phyloP scores from a whole-genome alignment of 2,329 filamentous ascomycete species.

The Diaporthe sp. region DNA sequence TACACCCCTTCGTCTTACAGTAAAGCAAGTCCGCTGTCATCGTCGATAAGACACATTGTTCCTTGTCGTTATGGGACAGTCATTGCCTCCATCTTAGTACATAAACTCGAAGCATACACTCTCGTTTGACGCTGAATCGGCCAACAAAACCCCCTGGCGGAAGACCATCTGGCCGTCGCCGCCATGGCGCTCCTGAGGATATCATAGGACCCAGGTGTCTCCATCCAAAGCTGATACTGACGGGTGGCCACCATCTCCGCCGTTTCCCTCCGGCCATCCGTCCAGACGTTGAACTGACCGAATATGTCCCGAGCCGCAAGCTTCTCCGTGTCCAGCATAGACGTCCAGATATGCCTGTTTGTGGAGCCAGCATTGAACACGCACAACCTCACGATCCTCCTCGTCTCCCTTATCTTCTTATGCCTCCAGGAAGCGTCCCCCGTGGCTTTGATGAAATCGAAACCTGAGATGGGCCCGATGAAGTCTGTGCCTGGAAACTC shows the following conservation, averaged over 20 bases:
- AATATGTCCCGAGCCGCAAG: not conserved
- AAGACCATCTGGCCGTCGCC: no score
- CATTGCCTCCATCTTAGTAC: no score
- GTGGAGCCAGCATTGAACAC: not conserved
- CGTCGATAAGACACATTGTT: no score
- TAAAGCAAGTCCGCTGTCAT: no score
- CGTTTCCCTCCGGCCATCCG: accelerated
- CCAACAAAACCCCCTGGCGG: no score
- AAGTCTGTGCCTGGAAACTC: no score
- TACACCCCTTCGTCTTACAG: no score
- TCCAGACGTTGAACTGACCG: not conserved
- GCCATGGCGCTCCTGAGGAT: not conserved
- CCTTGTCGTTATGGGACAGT: no score
- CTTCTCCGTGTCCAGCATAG: not conserved
- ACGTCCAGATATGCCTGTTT: not conserved
- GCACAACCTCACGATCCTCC: not conserved
- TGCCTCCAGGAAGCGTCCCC: not conserved
- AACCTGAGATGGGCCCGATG: no score
- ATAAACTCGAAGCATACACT: no score
- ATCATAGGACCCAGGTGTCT: not conserved
- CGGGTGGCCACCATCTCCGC: not conserved
- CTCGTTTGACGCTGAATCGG: no score
- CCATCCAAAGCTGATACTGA: not conserved
- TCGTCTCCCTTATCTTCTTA: not conserved
- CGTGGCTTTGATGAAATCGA: no score